phyloP scores from a whole-genome alignment of 2,329 filamentous ascomycete genomes.

The Plenodomus tracheiphilus region DNA sequence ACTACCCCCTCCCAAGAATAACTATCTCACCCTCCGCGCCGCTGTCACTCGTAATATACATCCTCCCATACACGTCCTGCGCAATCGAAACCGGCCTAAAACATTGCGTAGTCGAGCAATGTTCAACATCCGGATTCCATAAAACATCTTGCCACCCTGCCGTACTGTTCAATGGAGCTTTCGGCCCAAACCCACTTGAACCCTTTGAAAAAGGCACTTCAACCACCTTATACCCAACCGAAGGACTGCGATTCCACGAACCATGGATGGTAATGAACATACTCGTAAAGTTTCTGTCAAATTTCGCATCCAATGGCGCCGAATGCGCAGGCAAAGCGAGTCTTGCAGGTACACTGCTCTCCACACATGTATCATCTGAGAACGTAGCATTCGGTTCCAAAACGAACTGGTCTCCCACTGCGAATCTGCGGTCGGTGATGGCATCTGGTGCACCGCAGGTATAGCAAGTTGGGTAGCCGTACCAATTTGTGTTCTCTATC shows the following conservation, averaged over 20 bases:
- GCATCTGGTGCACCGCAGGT: slow-evolving; percentile 56
- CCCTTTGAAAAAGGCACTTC: slow-evolving; percentile 22
- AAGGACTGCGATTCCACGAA: slow-evolving; percentile 28
- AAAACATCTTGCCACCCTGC: slow-evolving; percentile 27
- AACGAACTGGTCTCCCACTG: slow-evolving; percentile 34
- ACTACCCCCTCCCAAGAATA: slow-evolving; percentile 24
- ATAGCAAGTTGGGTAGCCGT: slow-evolving; percentile 71
- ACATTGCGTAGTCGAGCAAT: slow-evolving; percentile 34
- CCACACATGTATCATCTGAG: slow-evolving; percentile 27
- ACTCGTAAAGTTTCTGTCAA: slow-evolving; percentile 25
- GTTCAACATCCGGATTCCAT: slow-evolving; percentile 24
- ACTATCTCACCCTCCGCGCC: slow-evolving; percentile 32
- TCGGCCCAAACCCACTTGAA: slow-evolving; percentile 15
- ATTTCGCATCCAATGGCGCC: slow-evolving; percentile 32
- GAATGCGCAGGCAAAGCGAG: slow-evolving; percentile 30
- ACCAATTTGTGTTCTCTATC: slow-evolving; percentile 55
- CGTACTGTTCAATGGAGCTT: slow-evolving; percentile 9
- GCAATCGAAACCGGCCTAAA: slow-evolving; percentile 36
- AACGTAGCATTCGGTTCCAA: slow-evolving; percentile 35
- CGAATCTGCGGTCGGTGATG: slow-evolving; percentile 28
- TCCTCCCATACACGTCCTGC: slow-evolving; percentile 24
- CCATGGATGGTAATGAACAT: slow-evolving; percentile 37
- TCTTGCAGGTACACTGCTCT: slow-evolving; percentile 17
- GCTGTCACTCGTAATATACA: slow-evolving; percentile 38
- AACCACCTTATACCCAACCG: slow-evolving; percentile 31